These are phyloP conservation scores for Hypsizygus ulmarius DNA, from an alignment of 1,284 basidiomycete genomes.

Conservation along the genomic window DNA sequence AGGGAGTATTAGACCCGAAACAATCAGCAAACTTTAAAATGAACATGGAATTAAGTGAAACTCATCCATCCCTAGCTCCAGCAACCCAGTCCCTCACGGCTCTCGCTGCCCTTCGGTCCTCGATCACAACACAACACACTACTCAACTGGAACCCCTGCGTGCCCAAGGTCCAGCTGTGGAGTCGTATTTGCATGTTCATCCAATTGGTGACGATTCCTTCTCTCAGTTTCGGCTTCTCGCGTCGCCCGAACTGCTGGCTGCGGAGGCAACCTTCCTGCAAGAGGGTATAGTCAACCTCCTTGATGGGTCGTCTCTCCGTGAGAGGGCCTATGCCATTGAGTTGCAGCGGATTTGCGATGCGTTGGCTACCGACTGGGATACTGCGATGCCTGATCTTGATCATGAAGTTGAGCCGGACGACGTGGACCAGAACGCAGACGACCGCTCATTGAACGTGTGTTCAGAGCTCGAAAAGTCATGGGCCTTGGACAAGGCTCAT, in stretches of 20 bases:
- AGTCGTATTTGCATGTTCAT: no score
- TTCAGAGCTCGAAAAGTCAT: constrained; percentile 21
- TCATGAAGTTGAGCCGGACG: background rate
- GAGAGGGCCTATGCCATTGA: constrained; percentile 12
- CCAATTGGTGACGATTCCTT: background rate
- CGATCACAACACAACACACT: constrained; percentile 6
- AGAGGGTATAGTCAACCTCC: background rate
- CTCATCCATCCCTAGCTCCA: background rate
- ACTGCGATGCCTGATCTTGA: background rate
- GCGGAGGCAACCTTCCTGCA: constrained; percentile 1
- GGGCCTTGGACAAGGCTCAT: constrained; percentile 22
- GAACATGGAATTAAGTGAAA: background rate
- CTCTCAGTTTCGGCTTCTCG: background rate
- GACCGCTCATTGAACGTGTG: constrained; percentile 13
- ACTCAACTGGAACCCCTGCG: constrained; percentile 2
- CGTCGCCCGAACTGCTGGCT: constrained; percentile 1
- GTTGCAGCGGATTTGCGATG: constrained; percentile 7
- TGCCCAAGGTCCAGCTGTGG: no score
- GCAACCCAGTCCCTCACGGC: constrained; percentile 5
- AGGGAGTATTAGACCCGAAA: background rate
- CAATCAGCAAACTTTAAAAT: background rate
- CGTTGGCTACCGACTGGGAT: background rate
- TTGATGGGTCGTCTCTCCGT: background rate
- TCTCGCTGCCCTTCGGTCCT: constrained; percentile 12
- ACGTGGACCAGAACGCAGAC: background rate